Evolutionary conservation across 1,284 basidiomycete species (phyloP).

Genomic region (Sanghuangporus sanghuang): DNA sequence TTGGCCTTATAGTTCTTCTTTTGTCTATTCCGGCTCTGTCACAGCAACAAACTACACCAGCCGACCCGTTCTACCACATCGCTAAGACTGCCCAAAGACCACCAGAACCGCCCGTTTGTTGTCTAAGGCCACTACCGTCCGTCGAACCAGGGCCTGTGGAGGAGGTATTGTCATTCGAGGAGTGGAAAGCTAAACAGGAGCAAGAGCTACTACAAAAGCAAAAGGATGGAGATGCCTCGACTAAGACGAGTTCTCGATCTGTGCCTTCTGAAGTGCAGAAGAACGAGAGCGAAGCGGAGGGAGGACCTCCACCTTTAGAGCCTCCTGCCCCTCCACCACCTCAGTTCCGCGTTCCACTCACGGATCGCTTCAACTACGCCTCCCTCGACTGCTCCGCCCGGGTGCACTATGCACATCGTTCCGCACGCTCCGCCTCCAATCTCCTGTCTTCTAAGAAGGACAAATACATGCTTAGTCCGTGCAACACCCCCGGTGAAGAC

Average conservation of each 20-base stretch:
- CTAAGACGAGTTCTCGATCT: not conserved
- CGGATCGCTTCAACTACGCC: conserved; percentile 59
- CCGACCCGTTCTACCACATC: conserved; percentile 59
- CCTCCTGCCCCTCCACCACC: conserved; percentile 35
- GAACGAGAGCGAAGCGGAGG: conserved; percentile 16
- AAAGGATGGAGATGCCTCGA: not conserved
- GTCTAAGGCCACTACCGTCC: conserved; percentile 50
- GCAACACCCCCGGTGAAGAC: conserved; percentile 47
- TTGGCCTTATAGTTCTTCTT: conserved; percentile 14
- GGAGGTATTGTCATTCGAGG: conserved; percentile 81
- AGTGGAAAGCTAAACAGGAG: conserved; percentile 75
- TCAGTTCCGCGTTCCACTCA: conserved; percentile 62
- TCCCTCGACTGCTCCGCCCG: conserved; percentile 57
- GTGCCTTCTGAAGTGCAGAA: conserved; percentile 11
- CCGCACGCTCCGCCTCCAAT: conserved; percentile 78
- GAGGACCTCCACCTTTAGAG: conserved; percentile 17
- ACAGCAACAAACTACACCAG: conserved; percentile 34
- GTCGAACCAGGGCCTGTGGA: conserved; percentile 31
- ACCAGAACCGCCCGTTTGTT: conserved; percentile 58
- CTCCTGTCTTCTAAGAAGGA: conserved; percentile 91
- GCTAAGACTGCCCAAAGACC: conserved; percentile 39
- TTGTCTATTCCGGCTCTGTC: conserved; percentile 7
- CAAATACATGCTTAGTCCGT: conserved; percentile 96
- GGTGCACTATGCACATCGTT: conserved; percentile 47
- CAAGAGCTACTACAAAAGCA: conserved; percentile 19